Percentiles rank a stretch among this genome's conserved stretches.
Evolutionary conservation across 345 rosid genomes (phyloP).

Genomic region (Murraya paniculata): DNA sequence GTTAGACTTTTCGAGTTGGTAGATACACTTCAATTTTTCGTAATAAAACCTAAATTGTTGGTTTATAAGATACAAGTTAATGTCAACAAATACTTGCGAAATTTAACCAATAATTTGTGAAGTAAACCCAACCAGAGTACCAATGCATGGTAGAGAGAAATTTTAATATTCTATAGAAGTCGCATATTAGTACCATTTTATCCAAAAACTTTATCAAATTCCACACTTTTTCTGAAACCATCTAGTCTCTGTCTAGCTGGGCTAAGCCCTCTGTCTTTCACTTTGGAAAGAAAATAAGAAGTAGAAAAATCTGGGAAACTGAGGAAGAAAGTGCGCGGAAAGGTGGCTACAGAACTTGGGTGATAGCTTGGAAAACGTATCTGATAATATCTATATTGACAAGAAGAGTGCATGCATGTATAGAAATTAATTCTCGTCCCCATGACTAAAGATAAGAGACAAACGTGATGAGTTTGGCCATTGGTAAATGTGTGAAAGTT

Average conservation of each 20-base stretch:
- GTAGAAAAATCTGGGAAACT: slow-evolving; percentile 5
- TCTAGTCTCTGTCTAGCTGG: neutral
- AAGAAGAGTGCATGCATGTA: neutral
- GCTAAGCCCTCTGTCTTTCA: neutral
- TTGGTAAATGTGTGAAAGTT: neutral
- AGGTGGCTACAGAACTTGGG: neutral
- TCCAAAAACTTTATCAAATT: neutral
- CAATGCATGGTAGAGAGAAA: too few species aligned
- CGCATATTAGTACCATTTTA: too few species aligned
- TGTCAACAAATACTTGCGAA: too few species aligned
- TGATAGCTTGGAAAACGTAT: neutral
- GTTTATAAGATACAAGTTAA: too few species aligned
- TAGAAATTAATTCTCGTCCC: neutral
- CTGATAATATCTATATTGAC: neutral
- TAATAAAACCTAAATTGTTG: too few species aligned
- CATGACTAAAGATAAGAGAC: neutral
- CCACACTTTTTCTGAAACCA: neutral
- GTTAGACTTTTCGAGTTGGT: too few species aligned
- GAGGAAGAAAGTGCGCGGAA: slow-evolving; percentile 3
- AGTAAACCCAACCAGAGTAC: too few species aligned
- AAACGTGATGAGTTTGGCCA: neutral
- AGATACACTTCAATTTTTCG: too few species aligned
- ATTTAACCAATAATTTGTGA: too few species aligned
- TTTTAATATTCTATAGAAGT: too few species aligned
- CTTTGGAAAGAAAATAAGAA: neutral